phyloP scores from a whole-genome alignment of 208 protist species.

The Angomonas desouzai region DNA sequence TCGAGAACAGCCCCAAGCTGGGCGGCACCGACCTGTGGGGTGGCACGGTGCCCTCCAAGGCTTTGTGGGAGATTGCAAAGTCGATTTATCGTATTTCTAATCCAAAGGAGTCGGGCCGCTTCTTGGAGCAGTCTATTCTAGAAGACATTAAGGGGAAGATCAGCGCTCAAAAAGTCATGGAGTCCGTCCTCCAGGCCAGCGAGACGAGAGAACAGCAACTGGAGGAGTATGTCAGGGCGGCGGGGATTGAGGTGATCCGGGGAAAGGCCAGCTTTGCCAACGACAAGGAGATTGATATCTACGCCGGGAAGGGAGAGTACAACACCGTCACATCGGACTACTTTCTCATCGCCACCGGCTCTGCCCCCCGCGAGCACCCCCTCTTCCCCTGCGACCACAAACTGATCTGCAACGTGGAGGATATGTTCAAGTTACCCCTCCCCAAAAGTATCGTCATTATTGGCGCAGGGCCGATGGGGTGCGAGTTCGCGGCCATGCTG shows the following conservation, averaged over 20 bases:
- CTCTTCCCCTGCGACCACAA: conserved; percentile 33
- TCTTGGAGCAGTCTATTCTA: conserved; percentile 24
- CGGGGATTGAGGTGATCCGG: conserved; percentile 49
- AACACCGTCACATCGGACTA: conserved; percentile 53
- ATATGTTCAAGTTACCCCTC: conserved; percentile 49
- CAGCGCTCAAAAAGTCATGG: conserved; percentile 25
- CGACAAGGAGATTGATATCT: conserved; percentile 48
- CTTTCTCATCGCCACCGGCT: conserved; percentile 72
- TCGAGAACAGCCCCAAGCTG: conserved; percentile 37
- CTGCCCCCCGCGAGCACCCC: conserved; percentile 35
- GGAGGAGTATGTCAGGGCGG: conserved; percentile 18
- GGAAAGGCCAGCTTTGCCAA: conserved; percentile 59
- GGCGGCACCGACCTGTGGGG: conserved; percentile 69
- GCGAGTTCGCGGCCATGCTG: conserved; percentile 74
- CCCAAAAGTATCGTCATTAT: conserved; percentile 68
- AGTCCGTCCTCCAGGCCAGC: conserved; percentile 35
- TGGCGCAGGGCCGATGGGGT: conserved; percentile 56
- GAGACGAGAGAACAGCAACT: conserved; percentile 35
- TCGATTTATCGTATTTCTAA: conserved; percentile 29
- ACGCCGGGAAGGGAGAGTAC: conserved; percentile 50
- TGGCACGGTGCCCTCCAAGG: conserved; percentile 68
- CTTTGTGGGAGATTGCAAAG: conserved; percentile 63
- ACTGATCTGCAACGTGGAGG: conserved; percentile 40
- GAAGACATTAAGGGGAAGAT: conserved; percentile 23
- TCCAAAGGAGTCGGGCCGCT: conserved; percentile 20